These are phyloP conservation scores for Lyophyllum semitale DNA, from an alignment of 768 basidiomycete species.

Conservation along the genomic window DNA sequence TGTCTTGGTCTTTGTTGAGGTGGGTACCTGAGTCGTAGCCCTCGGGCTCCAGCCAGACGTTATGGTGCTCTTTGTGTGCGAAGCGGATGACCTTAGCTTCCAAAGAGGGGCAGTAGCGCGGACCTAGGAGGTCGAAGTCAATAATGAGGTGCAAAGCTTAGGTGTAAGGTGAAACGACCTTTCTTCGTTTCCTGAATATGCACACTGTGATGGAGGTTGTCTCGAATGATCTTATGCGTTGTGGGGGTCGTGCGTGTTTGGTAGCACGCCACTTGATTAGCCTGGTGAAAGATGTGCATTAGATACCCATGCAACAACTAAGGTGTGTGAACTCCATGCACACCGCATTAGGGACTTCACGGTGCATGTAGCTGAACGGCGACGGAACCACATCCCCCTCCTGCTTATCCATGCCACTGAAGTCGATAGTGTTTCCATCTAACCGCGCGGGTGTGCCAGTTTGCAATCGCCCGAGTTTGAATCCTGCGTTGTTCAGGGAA, in stretches of 20 bases:
- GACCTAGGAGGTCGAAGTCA: conserved; percentile 50
- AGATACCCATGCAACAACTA: not conserved
- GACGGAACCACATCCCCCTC: conserved; percentile 63
- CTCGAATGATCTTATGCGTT: conserved; percentile 76
- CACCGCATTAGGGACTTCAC: conserved; percentile 71
- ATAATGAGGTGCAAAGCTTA: not conserved
- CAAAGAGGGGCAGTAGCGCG: conserved; percentile 89
- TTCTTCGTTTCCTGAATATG: conserved; percentile 91
- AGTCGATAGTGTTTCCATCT: conserved; percentile 70
- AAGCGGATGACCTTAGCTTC: conserved; percentile 88
- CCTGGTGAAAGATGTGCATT: conserved; percentile 36
- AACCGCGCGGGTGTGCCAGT: conserved; percentile 87
- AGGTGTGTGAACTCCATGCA: conserved; percentile 18
- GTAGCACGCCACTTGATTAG: conserved; percentile 73
- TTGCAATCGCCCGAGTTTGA: conserved; percentile 82
- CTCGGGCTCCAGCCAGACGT: conserved; percentile 89
- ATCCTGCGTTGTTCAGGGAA: conserved; percentile 73
- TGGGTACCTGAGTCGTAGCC: conserved; percentile 84
- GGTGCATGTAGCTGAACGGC: conserved; percentile 79
- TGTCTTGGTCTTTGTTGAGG: too few species aligned
- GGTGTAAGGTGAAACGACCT: conserved; percentile 36
- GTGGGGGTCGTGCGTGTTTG: conserved; percentile 70
- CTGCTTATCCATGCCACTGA: conserved; percentile 59
- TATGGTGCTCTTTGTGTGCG: conserved; percentile 67
- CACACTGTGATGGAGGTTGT: conserved; percentile 75